phyloP scores from a whole-genome alignment of 495 filamentous ascomycete species.

The Hypoxylon crocopeplum region DNA sequence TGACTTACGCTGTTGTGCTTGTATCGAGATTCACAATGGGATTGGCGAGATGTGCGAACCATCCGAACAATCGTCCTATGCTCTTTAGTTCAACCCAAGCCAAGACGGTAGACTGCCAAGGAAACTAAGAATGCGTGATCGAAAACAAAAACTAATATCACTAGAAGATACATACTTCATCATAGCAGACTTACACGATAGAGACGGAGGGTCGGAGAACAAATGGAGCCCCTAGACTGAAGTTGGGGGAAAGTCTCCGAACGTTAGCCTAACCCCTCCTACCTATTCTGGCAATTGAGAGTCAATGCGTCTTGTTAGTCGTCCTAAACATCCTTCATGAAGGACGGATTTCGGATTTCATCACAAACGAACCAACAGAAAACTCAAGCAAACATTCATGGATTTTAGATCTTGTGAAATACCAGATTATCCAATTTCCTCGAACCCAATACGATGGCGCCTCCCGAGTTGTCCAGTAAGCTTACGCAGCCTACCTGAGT shows the following conservation, averaged over 20 bases:
- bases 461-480: no score
- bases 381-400: not conserved
- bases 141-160: no score
- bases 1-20: constrained; percentile 1
- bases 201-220: no score
- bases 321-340: not conserved
- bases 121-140: not conserved
- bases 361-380: not conserved
- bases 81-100: constrained; percentile 1
- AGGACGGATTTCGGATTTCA: constrained; percentile 11
- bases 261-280: constrained; percentile 20
- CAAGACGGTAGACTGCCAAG: not conserved
- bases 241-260: constrained; percentile 13
- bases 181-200: no score
- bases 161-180: no score
- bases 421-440: no score
- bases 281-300: constrained; percentile 16
- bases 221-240: no score
- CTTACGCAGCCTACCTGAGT: constrained; percentile 9
- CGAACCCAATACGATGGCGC: no score
- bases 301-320: constrained; percentile 8
- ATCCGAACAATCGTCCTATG: constrained; percentile 7
- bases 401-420: no score
- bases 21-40: constrained; percentile 6
- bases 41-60: constrained; percentile 12